Conservation (phyloP, 192 early-diverging fungal genomes). For the Backusella sp. region DNA sequence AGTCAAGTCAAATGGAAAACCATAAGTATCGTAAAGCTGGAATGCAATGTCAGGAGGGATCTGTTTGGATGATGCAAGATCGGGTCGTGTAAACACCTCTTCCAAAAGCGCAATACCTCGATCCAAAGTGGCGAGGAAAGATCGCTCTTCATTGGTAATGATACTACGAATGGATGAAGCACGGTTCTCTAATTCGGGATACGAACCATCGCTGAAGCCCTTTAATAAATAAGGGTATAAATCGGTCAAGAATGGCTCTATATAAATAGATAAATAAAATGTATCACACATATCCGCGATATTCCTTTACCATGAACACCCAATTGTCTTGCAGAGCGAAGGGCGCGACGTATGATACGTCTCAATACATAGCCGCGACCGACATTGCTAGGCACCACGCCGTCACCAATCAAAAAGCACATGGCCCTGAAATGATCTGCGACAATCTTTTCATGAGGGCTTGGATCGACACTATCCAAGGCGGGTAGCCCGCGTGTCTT, state of each 20-base stretch:
- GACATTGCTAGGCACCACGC: slow-evolving; percentile 56
- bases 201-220: slow-evolving; percentile 34
- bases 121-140: slow-evolving; percentile 48
- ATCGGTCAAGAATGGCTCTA: slow-evolving; percentile 50
- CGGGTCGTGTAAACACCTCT: slow-evolving; percentile 40
- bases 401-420: slow-evolving; percentile 57
- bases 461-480: slow-evolving; percentile 20
- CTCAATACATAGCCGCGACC: slow-evolving; percentile 60
- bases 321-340: slow-evolving; percentile 55
- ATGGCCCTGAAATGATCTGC: slow-evolving; percentile 57
- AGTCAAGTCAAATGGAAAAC: slow-evolving; percentile 59
- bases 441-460: slow-evolving; percentile 53
- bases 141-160: slow-evolving; percentile 47
- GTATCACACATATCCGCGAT: too few relatives aligned
- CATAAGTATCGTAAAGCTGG: slow-evolving; percentile 56
- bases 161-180: slow-evolving; percentile 42
- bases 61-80: slow-evolving; percentile 28
- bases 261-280: too few relatives aligned
- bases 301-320: slow-evolving; percentile 42
- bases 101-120: slow-evolving; percentile 48
- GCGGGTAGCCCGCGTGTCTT: slow-evolving; percentile 29
- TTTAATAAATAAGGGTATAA: slow-evolving; percentile 47
- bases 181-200: slow-evolving; percentile 42
- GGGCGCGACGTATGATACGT: slow-evolving; percentile 56
- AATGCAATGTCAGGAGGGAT: slow-evolving; percentile 51